phyloP scores from a whole-genome alignment of 495 filamentous ascomycete genomes.

The Bacidia rubella region DNA sequence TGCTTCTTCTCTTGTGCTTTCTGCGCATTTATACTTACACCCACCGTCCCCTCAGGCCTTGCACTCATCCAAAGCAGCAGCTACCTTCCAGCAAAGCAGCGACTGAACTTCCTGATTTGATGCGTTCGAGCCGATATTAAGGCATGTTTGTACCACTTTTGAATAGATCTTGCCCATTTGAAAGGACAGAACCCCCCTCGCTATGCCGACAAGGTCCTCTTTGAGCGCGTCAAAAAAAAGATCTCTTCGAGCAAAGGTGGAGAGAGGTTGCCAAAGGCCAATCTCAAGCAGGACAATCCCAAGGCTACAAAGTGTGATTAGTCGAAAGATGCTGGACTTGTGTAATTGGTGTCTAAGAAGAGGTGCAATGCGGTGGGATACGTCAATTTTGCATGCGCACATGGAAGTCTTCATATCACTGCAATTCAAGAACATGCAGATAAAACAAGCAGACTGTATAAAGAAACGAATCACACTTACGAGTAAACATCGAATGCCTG shows the following conservation, averaged over 20 bases:
- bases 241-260: not conserved
- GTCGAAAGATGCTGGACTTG: too few species aligned
- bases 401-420: not conserved
- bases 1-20: too few species aligned
- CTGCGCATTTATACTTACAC: too few species aligned
- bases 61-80: not conserved
- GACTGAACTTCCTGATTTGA: not conserved
- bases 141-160: not conserved
- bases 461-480: not conserved
- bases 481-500: not conserved
- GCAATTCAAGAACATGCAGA: not conserved
- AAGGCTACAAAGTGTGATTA: not conserved
- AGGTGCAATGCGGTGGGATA: not conserved
- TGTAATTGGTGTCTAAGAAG: not conserved
- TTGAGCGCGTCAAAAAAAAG: not conserved
- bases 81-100: not conserved
- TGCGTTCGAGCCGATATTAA: not conserved
- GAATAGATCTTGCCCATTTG: not conserved
- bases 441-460: not conserved
- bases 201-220: not conserved
- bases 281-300: conserved; percentile 1
- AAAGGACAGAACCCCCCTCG: not conserved
- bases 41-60: conserved; percentile 1
- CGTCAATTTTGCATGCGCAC: not conserved
- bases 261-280: not conserved